Percentiles rank a stretch among this genome's conserved stretches.
These are phyloP conservation scores for Litchi chinensis DNA, from an alignment of 345 rosid species.

Conservation along the genomic window DNA sequence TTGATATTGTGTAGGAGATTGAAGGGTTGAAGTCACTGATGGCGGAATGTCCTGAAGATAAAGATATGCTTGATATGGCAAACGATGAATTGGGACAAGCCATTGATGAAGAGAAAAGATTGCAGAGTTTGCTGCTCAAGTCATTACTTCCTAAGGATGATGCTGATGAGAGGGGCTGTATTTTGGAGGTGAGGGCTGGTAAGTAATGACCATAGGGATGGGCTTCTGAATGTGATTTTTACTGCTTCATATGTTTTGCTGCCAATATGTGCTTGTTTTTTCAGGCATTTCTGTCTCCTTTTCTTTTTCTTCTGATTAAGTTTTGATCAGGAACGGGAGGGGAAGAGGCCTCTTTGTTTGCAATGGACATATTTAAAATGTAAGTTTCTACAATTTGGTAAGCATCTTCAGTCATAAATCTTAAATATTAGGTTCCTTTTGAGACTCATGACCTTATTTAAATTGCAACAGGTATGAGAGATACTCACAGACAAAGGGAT, in stretches of 20 bases:
- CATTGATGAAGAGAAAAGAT: slow-evolving; percentile 62
- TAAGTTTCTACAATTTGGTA: slow-evolving; percentile 37
- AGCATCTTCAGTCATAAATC: neutral
- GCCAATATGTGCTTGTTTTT: neutral
- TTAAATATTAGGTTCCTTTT: slow-evolving; percentile 6
- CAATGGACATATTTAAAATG: slow-evolving; percentile 91
- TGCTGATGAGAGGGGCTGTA: slow-evolving; percentile 94
- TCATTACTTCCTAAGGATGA: slow-evolving; percentile 94
- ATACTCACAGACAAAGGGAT: slow-evolving; percentile 83
- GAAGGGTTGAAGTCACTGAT: slow-evolving; percentile 68
- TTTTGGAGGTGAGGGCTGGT: slow-evolving; percentile 99
- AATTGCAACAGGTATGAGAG: slow-evolving; percentile 77
- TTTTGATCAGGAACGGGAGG: slow-evolving; percentile 78
- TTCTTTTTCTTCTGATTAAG: slow-evolving; percentile 17
- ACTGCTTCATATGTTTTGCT: neutral
- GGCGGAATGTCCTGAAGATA: slow-evolving; percentile 64
- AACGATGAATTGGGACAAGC: slow-evolving; percentile 62
- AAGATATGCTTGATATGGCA: slow-evolving; percentile 83
- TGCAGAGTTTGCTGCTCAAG: slow-evolving; percentile 73
- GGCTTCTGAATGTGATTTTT: neutral
- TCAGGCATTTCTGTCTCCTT: neutral
- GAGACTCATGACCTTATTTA: slow-evolving; percentile 2
- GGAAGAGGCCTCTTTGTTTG: slow-evolving; percentile 97
- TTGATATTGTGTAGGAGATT: slow-evolving; percentile 57
- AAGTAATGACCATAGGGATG: slow-evolving; percentile 10